Percentiles rank a stretch among this genome's conserved stretches.
Conservation (phyloP, 768 basidiomycete genomes). For the Termitomyces sp. region DNA sequence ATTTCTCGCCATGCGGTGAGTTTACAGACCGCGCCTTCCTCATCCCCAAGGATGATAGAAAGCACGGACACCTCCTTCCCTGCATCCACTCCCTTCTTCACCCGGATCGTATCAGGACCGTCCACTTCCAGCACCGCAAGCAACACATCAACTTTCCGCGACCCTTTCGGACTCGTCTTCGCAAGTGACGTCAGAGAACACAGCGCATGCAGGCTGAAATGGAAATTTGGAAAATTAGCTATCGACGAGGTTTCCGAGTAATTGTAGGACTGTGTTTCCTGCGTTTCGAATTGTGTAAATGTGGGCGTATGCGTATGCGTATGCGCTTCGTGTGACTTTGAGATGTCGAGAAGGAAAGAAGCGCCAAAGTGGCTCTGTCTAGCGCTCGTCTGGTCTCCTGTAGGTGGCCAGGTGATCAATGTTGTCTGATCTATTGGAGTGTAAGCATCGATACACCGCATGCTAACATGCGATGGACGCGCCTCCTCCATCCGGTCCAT, state of each 20-base stretch:
- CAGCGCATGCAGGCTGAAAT: conserved; percentile 62
- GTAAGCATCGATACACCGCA: not conserved
- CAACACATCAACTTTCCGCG: conserved; percentile 52
- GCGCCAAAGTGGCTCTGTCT: conserved; percentile 14
- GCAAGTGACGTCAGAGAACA: conserved; percentile 42
- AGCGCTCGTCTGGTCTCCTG: conserved; percentile 19
- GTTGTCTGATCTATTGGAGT: conserved; percentile 40
- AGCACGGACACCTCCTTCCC: conserved; percentile 66
- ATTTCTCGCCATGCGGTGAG: conserved; percentile 76
- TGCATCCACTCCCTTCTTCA: conserved; percentile 66
- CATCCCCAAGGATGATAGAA: conserved; percentile 71
- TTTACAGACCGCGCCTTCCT: conserved; percentile 62
- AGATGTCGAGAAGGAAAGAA: conserved; percentile 25
- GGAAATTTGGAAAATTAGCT: conserved; percentile 66
- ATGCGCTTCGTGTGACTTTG: conserved; percentile 14
- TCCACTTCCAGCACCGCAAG: conserved; percentile 72
- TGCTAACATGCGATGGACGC: not conserved
- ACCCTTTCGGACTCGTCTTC: conserved; percentile 26
- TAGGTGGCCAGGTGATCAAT: conserved; percentile 56
- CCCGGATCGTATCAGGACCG: conserved; percentile 61
- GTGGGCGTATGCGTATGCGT: not conserved
- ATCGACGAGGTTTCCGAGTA: conserved; percentile 71
- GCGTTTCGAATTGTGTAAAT: conserved; percentile 27
- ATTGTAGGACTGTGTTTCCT: conserved; percentile 44
- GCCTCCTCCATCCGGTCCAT: not conserved